Evolutionary conservation across 208 protist genomes (phyloP).

Genomic region (Polymyxa betae): DNA sequence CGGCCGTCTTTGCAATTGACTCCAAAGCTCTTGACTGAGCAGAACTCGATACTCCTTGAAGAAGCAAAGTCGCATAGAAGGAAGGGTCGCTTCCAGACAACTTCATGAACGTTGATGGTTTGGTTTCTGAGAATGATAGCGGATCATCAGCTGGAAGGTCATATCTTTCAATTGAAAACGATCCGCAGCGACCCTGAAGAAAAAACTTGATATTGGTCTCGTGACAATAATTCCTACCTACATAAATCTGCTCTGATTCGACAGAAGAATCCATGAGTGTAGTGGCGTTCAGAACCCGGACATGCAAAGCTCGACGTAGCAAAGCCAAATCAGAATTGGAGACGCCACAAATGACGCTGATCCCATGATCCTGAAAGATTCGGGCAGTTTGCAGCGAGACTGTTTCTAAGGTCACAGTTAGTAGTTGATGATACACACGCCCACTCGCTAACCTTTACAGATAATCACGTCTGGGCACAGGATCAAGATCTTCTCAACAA

Average conservation of each 20-base stretch:
- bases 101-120: not conserved
- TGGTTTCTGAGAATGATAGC: not conserved
- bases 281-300: not conserved
- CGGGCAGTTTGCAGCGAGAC: not conserved
- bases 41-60: not conserved
- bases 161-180: not conserved
- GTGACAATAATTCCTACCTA: not conserved
- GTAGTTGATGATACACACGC: not conserved
- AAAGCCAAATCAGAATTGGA: not conserved
- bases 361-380: not conserved
- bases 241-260: not conserved
- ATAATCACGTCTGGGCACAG: conserved; percentile 7
- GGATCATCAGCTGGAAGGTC: not conserved
- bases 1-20: not conserved
- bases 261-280: not conserved
- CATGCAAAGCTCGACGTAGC: not conserved
- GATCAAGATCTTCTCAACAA: not conserved
- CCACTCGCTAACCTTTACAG: not conserved
- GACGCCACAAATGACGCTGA: not conserved
- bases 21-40: not conserved
- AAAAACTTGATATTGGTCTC: not conserved
- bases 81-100: not conserved
- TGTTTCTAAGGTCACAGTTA: not conserved
- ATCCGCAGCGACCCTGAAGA: not conserved
- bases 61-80: not conserved